Evolutionary conservation across 202 grass and related monocot species (phyloP).

Genomic region (Elaeis oleifera): DNA sequence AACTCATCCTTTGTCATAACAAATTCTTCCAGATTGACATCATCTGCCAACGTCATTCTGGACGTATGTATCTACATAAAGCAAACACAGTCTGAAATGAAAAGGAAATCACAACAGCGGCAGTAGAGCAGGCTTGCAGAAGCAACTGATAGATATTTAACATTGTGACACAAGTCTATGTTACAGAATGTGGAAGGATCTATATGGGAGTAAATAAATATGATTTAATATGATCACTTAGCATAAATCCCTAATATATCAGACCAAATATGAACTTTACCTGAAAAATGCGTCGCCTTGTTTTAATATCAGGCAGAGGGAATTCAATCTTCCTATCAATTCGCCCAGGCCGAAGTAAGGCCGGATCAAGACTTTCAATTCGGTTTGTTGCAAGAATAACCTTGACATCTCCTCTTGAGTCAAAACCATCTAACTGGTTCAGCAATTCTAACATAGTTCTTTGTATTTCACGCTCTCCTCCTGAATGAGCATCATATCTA

Average conservation of each 20-base stretch:
- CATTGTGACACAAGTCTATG: too few relatives aligned
- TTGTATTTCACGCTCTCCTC: conserved; percentile 93
- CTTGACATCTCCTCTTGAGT: conserved; percentile 92
- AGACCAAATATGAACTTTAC: conserved; percentile 14
- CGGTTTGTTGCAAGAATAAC: conserved; percentile 98
- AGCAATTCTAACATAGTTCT: conserved; percentile 94
- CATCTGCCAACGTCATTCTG: conserved; percentile 88
- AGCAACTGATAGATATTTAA: too few relatives aligned
- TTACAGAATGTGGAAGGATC: too few relatives aligned
- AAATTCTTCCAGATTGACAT: conserved; percentile 97
- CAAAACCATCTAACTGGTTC: conserved; percentile 95
- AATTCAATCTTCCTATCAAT: conserved; percentile 96
- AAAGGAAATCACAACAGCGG: too few relatives aligned
- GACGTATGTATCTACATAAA: conserved; percentile 66
- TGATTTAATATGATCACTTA: background rate
- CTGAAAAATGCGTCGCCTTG: conserved; percentile 77
- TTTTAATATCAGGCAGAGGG: conserved; percentile 95
- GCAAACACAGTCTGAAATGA: too few relatives aligned
- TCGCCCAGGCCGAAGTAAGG: conserved; percentile 81
- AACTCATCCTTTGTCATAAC: conserved; percentile 97
- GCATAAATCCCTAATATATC: too few relatives aligned
- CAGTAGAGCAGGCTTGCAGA: too few relatives aligned
- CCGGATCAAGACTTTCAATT: conserved; percentile 91
- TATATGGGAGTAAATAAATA: background rate
- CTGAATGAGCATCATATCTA: conserved; percentile 99